Conservation (phyloP, 2,329 filamentous ascomycete species). For the Epichloe aotearoae region DNA sequence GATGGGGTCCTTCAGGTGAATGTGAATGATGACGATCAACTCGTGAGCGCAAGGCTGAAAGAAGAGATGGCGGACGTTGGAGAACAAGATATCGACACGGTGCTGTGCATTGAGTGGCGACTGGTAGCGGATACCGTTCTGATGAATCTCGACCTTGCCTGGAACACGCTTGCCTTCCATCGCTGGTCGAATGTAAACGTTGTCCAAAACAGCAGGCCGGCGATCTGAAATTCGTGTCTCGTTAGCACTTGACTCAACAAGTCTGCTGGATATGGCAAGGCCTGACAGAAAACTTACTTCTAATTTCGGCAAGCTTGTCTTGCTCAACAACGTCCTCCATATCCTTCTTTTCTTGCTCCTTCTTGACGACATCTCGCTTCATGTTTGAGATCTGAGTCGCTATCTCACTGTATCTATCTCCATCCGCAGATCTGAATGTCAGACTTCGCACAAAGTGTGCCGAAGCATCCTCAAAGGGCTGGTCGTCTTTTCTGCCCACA, state of each 20-base stretch:
- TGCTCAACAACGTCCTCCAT: conserved; percentile 99
- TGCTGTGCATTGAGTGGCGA: conserved; percentile 68
- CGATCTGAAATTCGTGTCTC: conserved; percentile 43
- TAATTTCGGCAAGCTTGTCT: conserved; percentile 88
- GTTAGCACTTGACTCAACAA: not conserved
- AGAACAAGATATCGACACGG: conserved; percentile 87
- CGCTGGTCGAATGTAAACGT: conserved; percentile 88
- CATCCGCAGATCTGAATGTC: conserved; percentile 86
- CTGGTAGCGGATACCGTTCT: conserved; percentile 95
- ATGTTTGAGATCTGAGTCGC: conserved; percentile 89
- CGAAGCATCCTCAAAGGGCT: conserved; percentile 90
- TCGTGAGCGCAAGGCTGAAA: conserved; percentile 97
- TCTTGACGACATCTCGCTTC: conserved; percentile 82
- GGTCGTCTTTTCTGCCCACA: conserved; percentile 92
- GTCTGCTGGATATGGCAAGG: too few species aligned
- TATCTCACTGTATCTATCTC: conserved; percentile 79
- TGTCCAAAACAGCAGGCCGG: conserved; percentile 77
- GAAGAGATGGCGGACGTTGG: conserved; percentile 96
- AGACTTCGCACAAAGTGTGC: conserved; percentile 93
- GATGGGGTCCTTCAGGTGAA: conserved; percentile 95
- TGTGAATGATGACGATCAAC: conserved; percentile 93
- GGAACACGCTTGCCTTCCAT: conserved; percentile 95
- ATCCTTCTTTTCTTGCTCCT: conserved; percentile 97
- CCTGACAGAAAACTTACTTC: conserved; percentile 46
- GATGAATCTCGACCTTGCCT: conserved; percentile 92